Evolutionary conservation across 1,284 basidiomycete genomes (phyloP), one percentile per base, ranked within the genome.

Genomic region (Rhodotorula sp.): DNA sequence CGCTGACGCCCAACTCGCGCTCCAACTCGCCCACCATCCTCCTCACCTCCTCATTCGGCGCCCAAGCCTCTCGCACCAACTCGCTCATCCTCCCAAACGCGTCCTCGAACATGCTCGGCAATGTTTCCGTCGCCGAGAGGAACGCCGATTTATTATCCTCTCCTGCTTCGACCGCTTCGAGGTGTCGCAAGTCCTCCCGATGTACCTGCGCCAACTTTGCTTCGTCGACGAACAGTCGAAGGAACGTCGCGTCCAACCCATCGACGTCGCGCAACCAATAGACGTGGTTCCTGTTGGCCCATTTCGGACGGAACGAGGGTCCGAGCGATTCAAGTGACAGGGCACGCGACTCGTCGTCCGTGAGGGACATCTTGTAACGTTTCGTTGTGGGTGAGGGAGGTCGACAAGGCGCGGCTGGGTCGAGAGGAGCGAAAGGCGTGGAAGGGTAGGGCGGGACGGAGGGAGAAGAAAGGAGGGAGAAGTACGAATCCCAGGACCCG

Each of bases 231-330:
- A 71, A 71, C 4, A 71, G 58, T 3, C 59, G 62, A 2, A 75
- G 49, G 32, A 74, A 36, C 4, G 74, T 66, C n/a, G 48, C 32
- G 55, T 77, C 76, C n/a, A 77, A 66, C 17, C 71, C 74, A 34
- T 74, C 70, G 39, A 76, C 62, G 57, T 74, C 70, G 19, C 76
- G 69, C 4, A 51, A 66, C 73, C 73, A 76, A 8, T 70, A 54
- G n/a, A 76, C 71, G 47, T 77, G 74, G 9, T 53, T 5, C 6
- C 55, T 30, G 20, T 49, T 51, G 1, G 68, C 62, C 76, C 76
- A 76, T 1, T 30, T 32, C 8, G 68, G 68, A 4, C 19, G 17
- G 34, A 56, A 55, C 6, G 52, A 10, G 27, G 29, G 1, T 8
- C 4, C 1, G 29, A 27, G 20, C 5, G 48, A 17, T 10, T 22